phyloP scores from a whole-genome alignment of 108 stramenopile species.

The Cyclotella cryptica region DNA sequence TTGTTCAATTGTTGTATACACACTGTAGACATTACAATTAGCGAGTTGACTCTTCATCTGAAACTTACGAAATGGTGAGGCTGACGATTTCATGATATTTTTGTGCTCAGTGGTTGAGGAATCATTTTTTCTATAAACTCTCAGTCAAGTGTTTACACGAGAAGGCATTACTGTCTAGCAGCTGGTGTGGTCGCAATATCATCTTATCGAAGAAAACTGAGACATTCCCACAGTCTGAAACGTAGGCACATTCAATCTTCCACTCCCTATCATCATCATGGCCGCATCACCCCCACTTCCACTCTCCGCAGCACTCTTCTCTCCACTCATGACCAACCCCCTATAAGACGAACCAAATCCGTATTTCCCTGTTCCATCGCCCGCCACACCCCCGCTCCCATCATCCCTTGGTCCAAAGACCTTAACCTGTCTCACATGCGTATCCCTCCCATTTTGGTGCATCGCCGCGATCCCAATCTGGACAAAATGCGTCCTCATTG shows the following conservation, averaged over 20 bases:
- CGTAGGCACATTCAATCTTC: slow-evolving; percentile 35
- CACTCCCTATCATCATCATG: slow-evolving; percentile 30
- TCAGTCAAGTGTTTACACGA: too few species aligned
- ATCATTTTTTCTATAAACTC: too few species aligned
- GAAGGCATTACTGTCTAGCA: too few species aligned
- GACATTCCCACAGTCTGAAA: slow-evolving; percentile 63
- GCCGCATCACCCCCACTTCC: slow-evolving; percentile 12
- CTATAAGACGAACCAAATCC: not conserved
- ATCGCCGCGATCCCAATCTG: slow-evolving; percentile 92
- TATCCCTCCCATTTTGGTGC: slow-evolving; percentile 98
- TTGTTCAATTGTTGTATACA: too few species aligned
- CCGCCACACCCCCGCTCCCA: slow-evolving; percentile 17
- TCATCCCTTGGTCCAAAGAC: slow-evolving; percentile 84
- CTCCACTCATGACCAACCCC: not conserved
- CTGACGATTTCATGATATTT: too few species aligned
- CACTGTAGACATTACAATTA: too few species aligned
- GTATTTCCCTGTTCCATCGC: not conserved
- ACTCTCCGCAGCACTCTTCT: slow-evolving; percentile 2
- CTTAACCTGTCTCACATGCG: slow-evolving; percentile 94
- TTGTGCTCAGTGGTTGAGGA: too few species aligned
- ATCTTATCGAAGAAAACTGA: slow-evolving; percentile 73
- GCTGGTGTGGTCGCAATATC: not conserved
- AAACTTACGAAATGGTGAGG: too few species aligned
- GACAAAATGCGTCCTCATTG: slow-evolving; percentile 87
- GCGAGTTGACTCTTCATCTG: too few species aligned